phyloP scores from a whole-genome alignment of 106 monocot genomes.

The Ottelia alismoides region DNA sequence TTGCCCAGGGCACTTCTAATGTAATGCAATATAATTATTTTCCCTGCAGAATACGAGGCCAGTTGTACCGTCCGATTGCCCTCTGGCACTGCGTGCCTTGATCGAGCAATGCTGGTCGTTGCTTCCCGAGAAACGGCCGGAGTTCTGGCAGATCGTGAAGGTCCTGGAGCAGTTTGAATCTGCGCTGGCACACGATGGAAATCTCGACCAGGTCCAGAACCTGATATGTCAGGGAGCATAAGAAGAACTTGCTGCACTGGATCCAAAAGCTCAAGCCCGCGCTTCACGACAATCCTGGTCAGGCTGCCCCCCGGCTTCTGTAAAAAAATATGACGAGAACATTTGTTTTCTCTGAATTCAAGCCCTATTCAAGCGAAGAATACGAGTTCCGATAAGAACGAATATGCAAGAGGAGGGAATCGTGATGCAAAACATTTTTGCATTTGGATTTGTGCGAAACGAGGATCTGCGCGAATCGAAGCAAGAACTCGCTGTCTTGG shows the following conservation, averaged over 20 bases:
- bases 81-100: conserved; percentile 27
- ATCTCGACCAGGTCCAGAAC: conserved; percentile 22
- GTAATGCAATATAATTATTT: background rate
- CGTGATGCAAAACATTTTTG: no score
- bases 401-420: no score
- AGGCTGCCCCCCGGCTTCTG: conserved; percentile 26
- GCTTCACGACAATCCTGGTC: conserved; percentile 31
- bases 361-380: no score
- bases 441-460: no score
- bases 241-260: conserved; percentile 28
- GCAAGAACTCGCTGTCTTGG: no score
- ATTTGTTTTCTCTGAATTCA: no score
- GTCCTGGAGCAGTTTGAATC: conserved; percentile 52
- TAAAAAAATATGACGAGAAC: no score
- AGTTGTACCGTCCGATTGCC: conserved; percentile 34
- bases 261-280: conserved; percentile 28
- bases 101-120: conserved; percentile 66
- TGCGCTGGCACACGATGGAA: conserved; percentile 33
- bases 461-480: no score
- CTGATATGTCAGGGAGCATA: conserved; percentile 35
- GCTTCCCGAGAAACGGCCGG: conserved; percentile 44
- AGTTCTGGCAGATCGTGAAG: conserved; percentile 74
- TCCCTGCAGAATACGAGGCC: conserved; percentile 35
- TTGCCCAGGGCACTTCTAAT: background rate
- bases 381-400: no score